These are phyloP conservation scores for Saussurea involucrata DNA, from an alignment of 129 eudicot genomes.

Conservation along the genomic window DNA sequence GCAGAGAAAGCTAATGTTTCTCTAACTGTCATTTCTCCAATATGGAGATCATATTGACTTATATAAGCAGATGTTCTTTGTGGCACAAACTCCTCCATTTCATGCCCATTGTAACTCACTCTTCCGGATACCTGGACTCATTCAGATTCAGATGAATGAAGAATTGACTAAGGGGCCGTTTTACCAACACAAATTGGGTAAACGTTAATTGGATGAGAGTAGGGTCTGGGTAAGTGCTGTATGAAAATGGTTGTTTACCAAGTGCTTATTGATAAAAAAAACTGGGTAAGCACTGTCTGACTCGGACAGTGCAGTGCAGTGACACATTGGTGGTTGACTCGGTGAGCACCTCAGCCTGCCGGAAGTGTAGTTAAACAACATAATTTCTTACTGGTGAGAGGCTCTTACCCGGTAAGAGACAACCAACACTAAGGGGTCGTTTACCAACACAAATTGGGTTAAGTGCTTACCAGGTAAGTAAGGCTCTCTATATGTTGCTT, in stretches of 20 bases:
- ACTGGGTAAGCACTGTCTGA: background rate
- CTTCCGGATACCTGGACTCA: constrained; percentile 53
- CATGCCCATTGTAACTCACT: constrained; percentile 69
- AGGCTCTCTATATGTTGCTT: too few species aligned
- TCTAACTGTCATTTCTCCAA: constrained; percentile 81
- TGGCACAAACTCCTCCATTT: constrained; percentile 59
- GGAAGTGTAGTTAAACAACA: background rate
- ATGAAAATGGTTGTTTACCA: background rate
- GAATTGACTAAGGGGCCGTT: background rate
- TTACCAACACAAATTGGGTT: background rate
- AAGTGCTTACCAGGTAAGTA: background rate
- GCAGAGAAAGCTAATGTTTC: constrained; percentile 76
- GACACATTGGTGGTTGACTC: background rate
- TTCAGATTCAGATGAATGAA: background rate
- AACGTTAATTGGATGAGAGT: background rate
- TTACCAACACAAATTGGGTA: background rate
- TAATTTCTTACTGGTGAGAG: too few species aligned
- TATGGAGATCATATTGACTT: constrained; percentile 79
- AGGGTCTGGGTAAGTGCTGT: background rate
- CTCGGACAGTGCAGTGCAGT: background rate
- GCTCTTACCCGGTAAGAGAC: background rate
- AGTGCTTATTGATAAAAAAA: background rate
- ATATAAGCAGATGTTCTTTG: constrained; percentile 74
- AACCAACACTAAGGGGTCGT: background rate
- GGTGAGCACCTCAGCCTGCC: background rate